phyloP scores from a whole-genome alignment of 2,329 filamentous ascomycete genomes.

The Epichloe gansuensis region DNA sequence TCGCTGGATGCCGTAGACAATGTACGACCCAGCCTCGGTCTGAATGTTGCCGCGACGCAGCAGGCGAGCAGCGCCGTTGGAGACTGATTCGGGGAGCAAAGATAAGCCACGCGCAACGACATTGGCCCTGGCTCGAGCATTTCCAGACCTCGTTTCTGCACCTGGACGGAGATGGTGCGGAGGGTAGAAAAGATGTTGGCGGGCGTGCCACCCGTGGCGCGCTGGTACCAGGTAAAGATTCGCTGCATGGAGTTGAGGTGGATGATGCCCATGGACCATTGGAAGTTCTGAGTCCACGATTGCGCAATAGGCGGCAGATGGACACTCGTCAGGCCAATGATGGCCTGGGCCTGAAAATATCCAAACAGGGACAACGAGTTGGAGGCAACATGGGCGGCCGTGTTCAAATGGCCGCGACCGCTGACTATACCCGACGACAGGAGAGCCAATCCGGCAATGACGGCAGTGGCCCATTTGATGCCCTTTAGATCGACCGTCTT shows the following conservation, averaged over 20 bases:
- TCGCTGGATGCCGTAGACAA: constrained; percentile 72
- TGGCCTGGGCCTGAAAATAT: constrained; percentile 88
- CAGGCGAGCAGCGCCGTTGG: constrained; percentile 16
- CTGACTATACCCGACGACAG: constrained; percentile 78
- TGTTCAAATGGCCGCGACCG: constrained; percentile 85
- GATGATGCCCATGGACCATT: constrained; percentile 96
- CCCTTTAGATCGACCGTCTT: constrained; percentile 80
- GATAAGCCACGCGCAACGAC: constrained; percentile 22
- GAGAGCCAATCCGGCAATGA: constrained; percentile 74
- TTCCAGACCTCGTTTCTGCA: constrained; percentile 49
- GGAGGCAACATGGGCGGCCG: constrained; percentile 81
- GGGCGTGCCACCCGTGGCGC: constrained; percentile 75
- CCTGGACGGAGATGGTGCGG: constrained; percentile 64
- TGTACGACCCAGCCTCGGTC: constrained; percentile 38
- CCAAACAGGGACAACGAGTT: constrained; percentile 84
- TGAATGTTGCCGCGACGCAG: constrained; percentile 38
- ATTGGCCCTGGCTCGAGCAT: too few relatives aligned
- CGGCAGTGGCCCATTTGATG: constrained; percentile 78
- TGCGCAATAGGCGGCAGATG: constrained; percentile 73
- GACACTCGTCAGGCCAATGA: constrained; percentile 74
- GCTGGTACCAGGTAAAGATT: constrained; percentile 90
- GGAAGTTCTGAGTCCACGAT: constrained; percentile 91
- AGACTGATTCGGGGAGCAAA: constrained; percentile 32
- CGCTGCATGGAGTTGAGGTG: constrained; percentile 68
- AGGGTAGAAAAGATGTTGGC: constrained; percentile 67